phyloP scores from a whole-genome alignment of 345 rosid genomes.

The Salix viminalis region DNA sequence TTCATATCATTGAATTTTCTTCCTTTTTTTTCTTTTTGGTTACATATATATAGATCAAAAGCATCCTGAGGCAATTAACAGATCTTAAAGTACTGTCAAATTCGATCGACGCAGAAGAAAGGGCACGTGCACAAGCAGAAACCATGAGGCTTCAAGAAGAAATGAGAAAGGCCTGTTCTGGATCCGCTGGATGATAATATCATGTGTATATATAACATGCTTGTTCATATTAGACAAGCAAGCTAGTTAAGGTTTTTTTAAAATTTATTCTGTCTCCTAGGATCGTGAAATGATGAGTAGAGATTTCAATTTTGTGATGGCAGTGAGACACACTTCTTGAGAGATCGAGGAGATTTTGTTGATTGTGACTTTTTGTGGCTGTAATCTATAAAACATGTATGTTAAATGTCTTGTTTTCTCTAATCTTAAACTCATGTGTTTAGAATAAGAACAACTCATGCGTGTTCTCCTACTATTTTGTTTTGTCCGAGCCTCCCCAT shows the following conservation, averaged over 20 bases:
- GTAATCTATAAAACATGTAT: neutral
- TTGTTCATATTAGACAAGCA: neutral
- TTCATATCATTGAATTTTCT: too few species aligned
- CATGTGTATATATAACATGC: neutral
- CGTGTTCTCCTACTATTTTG: too few species aligned
- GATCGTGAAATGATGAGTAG: neutral
- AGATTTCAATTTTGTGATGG: neutral
- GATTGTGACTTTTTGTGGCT: neutral
- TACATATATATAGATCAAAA: conserved; percentile 30
- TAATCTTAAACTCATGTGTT: neutral
- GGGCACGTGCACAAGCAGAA: conserved; percentile 24
- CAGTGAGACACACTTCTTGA: neutral
- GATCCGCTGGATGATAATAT: neutral
- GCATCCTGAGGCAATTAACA: conserved; percentile 30
- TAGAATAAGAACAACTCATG: too few species aligned
- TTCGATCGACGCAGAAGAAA: conserved; percentile 20
- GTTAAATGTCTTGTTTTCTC: neutral
- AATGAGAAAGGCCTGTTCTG: conserved; percentile 21
- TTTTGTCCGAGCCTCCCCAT: too few species aligned
- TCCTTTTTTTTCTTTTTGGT: neutral
- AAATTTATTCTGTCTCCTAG: neutral
- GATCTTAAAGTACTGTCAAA: neutral
- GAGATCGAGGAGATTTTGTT: neutral
- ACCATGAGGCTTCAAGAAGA: conserved; percentile 24
- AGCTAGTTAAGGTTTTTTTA: neutral